phyloP scores from a whole-genome alignment of 1,284 basidiomycete species.

The Mycena citricolor region DNA sequence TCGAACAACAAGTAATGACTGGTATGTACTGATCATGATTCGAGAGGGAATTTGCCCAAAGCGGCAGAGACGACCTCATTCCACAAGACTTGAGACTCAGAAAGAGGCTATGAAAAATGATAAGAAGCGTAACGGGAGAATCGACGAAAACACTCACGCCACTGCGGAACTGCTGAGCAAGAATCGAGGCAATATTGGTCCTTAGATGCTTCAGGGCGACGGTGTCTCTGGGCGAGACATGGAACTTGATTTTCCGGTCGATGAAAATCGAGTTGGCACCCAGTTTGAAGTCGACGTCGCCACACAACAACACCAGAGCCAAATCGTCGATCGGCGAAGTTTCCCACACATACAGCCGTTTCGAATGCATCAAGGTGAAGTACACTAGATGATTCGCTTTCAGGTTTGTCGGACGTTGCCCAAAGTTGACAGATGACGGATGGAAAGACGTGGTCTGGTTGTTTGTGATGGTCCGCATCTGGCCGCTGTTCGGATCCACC shows the following conservation, averaged over 20 bases:
- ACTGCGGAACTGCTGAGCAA: conserved; percentile 67
- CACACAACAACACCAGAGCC: conserved; percentile 83
- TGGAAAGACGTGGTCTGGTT: conserved; percentile 86
- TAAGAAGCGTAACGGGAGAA: no score
- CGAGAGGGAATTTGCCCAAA: conserved; percentile 57
- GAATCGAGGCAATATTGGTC: conserved; percentile 58
- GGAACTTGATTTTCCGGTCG: conserved; percentile 85
- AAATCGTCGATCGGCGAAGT: conserved; percentile 88
- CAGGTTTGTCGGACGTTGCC: conserved; percentile 65
- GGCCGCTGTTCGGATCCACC: conserved; percentile 56
- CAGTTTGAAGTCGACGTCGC: conserved; percentile 90
- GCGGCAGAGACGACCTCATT: conserved; percentile 68
- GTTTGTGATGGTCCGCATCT: conserved; percentile 86
- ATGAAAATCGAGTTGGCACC: conserved; percentile 66
- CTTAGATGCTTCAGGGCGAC: conserved; percentile 84
- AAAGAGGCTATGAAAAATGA: conserved; percentile 43
- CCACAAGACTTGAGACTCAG: conserved; percentile 63
- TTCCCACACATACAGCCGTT: conserved; percentile 96
- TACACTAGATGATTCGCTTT: conserved; percentile 77
- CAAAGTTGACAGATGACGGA: conserved; percentile 90
- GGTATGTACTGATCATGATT: no score
- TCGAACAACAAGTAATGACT: no score
- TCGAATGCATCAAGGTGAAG: conserved; percentile 93
- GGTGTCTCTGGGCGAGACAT: conserved; percentile 67
- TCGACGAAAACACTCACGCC: conserved; percentile 25